These are phyloP conservation scores for Oldenlandia corymbosa DNA, from an alignment of 257 asterid genomes.

Conservation along the genomic window DNA sequence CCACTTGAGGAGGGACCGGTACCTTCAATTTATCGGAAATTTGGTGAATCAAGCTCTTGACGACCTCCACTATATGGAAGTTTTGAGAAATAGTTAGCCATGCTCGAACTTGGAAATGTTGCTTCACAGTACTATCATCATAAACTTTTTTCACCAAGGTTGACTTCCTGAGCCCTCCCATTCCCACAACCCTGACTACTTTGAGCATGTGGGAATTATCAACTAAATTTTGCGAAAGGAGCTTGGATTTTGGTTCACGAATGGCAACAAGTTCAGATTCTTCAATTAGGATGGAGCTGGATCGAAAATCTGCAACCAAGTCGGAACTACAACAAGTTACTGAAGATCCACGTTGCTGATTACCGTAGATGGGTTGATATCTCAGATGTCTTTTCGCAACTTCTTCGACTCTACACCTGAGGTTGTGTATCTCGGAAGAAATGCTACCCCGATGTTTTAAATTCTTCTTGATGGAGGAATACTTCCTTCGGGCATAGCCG, in stretches of 20 bases:
- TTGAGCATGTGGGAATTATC: constrained; percentile 18
- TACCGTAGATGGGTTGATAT: neutral
- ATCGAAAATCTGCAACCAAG: constrained; percentile 15
- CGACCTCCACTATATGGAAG: constrained; percentile 16
- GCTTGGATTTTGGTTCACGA: constrained; percentile 23
- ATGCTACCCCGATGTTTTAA: neutral
- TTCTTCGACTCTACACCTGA: neutral
- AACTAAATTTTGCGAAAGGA: constrained; percentile 10
- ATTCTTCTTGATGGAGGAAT: neutral
- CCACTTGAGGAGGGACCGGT: constrained; percentile 9
- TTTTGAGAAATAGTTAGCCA: constrained; percentile 34
- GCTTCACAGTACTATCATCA: constrained; percentile 24
- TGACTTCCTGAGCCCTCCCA: constrained; percentile 41
- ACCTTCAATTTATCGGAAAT: constrained; percentile 18
- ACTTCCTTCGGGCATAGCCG: neutral
- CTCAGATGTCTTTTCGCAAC: neutral
- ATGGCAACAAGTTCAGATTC: constrained; percentile 34
- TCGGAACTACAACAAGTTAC: neutral
- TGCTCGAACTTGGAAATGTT: constrained; percentile 24
- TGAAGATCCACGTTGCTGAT: neutral
- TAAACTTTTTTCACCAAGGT: constrained; percentile 32
- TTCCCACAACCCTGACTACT: constrained; percentile 28
- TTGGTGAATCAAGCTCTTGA: constrained; percentile 24
- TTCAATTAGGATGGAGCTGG: constrained; percentile 24
- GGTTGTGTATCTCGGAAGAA: neutral